Conservation (phyloP, 2,329 filamentous ascomycete genomes). For the Claviceps capensis region DNA sequence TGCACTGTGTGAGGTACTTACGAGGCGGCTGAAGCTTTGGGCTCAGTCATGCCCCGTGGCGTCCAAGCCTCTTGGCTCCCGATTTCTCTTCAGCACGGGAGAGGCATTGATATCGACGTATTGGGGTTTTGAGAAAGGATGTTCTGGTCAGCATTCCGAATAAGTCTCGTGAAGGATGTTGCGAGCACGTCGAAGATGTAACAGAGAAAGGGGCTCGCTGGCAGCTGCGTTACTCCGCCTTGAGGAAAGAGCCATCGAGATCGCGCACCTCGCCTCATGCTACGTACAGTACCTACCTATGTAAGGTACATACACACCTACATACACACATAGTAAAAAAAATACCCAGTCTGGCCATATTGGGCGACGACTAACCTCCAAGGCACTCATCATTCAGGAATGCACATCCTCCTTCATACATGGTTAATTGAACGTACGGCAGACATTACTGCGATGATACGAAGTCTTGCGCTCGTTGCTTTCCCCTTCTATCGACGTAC, state of each 20-base stretch:
- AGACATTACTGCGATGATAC: background rate
- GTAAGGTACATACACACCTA: too few species aligned
- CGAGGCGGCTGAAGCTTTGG: background rate
- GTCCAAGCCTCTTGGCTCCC: background rate
- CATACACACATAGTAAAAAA: too few species aligned
- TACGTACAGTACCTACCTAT: too few species aligned
- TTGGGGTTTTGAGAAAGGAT: background rate
- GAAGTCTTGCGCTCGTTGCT: background rate
- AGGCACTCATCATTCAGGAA: too few species aligned
- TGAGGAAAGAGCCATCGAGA: background rate
- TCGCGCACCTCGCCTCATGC: background rate
- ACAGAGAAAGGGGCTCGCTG: background rate
- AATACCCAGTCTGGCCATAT: background rate
- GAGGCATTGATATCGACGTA: background rate
- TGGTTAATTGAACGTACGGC: background rate
- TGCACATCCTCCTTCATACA: background rate
- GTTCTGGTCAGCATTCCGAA: background rate
- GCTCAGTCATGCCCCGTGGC: background rate
- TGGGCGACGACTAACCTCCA: too few species aligned
- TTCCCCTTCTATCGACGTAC: background rate
- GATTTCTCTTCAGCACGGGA: background rate
- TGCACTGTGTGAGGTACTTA: background rate
- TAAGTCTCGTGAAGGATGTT: background rate
- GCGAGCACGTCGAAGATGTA: background rate
- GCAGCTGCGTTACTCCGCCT: background rate